A percentile compares a stretch with the other conserved stretches of the same genome.
These are phyloP conservation scores for Rhizopus delemar DNA, from an alignment of 371 early-diverging fungal species.

Conservation along the genomic window DNA sequence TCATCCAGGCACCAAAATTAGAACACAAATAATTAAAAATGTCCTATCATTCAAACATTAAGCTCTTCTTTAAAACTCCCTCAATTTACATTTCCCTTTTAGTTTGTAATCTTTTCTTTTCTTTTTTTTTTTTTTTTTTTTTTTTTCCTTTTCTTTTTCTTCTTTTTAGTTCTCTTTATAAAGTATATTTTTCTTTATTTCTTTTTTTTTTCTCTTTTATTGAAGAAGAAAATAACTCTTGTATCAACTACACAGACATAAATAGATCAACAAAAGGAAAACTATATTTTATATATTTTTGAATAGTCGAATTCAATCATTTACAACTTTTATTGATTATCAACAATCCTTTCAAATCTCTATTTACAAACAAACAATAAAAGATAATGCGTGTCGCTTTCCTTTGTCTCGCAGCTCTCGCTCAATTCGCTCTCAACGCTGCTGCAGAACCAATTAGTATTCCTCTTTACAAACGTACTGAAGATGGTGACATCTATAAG, in stretches of 20 bases:
- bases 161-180: conserved; percentile 15
- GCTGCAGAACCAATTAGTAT: conserved; percentile 38
- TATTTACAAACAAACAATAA: conserved; percentile 1
- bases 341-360: conserved; percentile 28
- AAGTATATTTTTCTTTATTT: conserved; percentile 14
- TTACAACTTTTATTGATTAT: conserved; percentile 1
- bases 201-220: conserved; percentile 12
- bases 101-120: background rate
- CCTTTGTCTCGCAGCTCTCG: conserved; percentile 46
- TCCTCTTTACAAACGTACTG: conserved; percentile 44
- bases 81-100: conserved; percentile 23
- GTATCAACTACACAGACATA: too few species aligned
- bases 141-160: conserved; percentile 22
- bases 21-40: conserved; percentile 17
- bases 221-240: conserved; percentile 5
- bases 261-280: too few species aligned
- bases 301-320: background rate
- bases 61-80: conserved; percentile 22
- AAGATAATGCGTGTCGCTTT: conserved; percentile 42
- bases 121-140: conserved; percentile 8
- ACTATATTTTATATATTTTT: too few species aligned
- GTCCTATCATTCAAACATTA: conserved; percentile 12
- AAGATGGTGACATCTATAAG: conserved; percentile 32
- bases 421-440: conserved; percentile 42
- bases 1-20: conserved; percentile 23